Evolutionary conservation across 148 eudicot genomes (phyloP), one percentile per base, ranked within the genome.

Genomic region (Camellia japonica): DNA sequence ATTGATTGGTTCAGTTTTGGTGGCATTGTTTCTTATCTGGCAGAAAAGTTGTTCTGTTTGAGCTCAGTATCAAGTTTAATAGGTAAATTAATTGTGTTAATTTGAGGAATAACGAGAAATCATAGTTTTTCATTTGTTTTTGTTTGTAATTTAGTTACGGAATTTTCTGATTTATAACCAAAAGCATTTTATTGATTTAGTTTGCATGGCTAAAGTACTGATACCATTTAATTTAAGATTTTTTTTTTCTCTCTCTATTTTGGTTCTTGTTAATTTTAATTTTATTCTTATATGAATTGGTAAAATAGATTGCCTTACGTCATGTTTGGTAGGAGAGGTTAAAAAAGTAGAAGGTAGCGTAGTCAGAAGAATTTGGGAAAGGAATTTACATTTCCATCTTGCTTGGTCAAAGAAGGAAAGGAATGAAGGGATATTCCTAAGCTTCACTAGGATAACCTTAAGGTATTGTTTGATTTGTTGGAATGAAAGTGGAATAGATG

Each of bases 131-230:
- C 18, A 44, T 76, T 76, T 72, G 69, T 61, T 76, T 62, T 18
- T 19, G 43, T 75, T 61, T 79, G 68, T 71, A 61, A 72, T 71
- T 72, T 10, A 46, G 68, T 75, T 71, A 30, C 61, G 15, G 23
- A 61, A 4, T 30, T 42, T 64, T 20, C 19, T 65, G 42, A 65
- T 52, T 63, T 20, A 52, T 20, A n/a, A 63, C 69, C 3, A 6
- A 65, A 73, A 66, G 47, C 78, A 73, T 63, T 72, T 80, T 7
- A 51, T 80, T 51, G 41, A 47, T 63, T 49, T 49, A 61, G 46
- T 78, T 68, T 7, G 13, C 71, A 8, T 63, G 10, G 65, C 42
- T 5, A 10, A 20, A n/a, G 41, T 38, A 43, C 9, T 61, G 13
- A 46, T 7, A 5, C 49, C 9, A 1, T 11, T 41, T 9, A 41